Percentiles rank a stretch among this genome's conserved stretches.
phyloP scores from a whole-genome alignment of 2,329 filamentous ascomycete genomes.

The Amylocarpus encephaloides region DNA sequence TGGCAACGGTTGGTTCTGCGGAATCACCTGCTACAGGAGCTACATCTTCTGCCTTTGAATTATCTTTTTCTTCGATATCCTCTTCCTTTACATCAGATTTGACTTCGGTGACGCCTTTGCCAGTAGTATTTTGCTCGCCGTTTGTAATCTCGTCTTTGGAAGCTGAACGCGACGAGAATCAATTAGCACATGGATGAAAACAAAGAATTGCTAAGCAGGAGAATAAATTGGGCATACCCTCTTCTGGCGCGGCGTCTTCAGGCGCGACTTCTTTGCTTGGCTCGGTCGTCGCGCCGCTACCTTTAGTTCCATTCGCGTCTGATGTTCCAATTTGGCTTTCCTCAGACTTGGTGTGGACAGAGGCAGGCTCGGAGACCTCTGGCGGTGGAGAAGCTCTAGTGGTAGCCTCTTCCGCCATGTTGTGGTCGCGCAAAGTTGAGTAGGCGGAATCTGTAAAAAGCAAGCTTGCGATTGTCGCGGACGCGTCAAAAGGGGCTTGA shows the following conservation, averaged over 20 bases:
- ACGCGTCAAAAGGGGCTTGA: conserved; percentile 1
- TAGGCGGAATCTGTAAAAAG: background rate
- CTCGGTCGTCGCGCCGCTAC: conserved; percentile 17
- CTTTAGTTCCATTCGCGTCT: conserved; percentile 14
- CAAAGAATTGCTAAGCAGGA: background rate
- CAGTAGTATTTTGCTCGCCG: conserved; percentile 17
- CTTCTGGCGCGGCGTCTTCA: conserved; percentile 15
- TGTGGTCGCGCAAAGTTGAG: conserved; percentile 21
- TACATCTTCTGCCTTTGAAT: conserved; percentile 27
- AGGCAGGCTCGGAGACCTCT: conserved; percentile 14
- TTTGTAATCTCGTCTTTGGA: conserved; percentile 14
- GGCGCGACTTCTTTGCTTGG: conserved; percentile 22
- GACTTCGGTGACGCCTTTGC: conserved; percentile 18
- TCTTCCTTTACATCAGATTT: conserved; percentile 31
- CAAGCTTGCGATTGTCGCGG: conserved; percentile 2
- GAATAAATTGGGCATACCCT: conserved; percentile 19
- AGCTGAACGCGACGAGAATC: conserved; percentile 17
- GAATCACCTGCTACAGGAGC: conserved; percentile 24
- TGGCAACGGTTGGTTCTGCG: conserved; percentile 29
- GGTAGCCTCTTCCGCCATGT: conserved; percentile 22
- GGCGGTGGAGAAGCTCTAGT: conserved; percentile 13
- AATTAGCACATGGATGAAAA: conserved; percentile 15
- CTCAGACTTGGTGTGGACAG: conserved; percentile 8
- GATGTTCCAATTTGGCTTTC: conserved; percentile 5
- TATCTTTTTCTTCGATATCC: background rate